Base-by-base conservation (phyloP, 2,329 filamentous ascomycete species). In the Fusarium chlamydosporum region DNA sequence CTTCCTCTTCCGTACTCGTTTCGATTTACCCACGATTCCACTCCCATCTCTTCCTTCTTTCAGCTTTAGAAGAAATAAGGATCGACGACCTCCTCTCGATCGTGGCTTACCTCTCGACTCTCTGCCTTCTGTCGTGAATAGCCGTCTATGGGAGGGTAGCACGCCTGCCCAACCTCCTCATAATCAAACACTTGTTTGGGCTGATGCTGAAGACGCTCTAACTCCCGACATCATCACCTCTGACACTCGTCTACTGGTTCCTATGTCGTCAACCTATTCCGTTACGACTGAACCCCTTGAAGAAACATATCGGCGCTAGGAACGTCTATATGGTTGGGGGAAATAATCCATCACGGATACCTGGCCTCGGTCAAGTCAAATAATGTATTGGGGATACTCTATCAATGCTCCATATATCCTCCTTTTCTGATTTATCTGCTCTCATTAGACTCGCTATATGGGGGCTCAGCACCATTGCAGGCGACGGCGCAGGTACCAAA, bases 1-100 rank as follows among this genome's bases (percentile, higher is more conserved):
- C 18, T 79, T 80, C 37, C 72, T 74, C 41, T 78, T 80, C 70
- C 76, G 76, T 47, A 79, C 77, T n/a, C 72, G 67, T 18, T 61
- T 78, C 63, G 71, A 74, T 56, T 57, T 79, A 18, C 40, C 65
- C 62, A 16, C 47, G 2, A 59, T 72, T 6, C 69, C 75, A 4
- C 69, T 75, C 35, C 57, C 35, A 16, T 55, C 69, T 3, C 31
- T 75, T 1, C 66, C 70, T 6, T 72, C 56, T 18, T 70, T 75
- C 56, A 45, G 54, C 20, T 56, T 56, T 15, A 58, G 48, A 4
- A 70, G 47, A 35, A 65, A 60, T 37, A 68, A 70, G 27, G 34
- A 57, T 13, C 55, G 26, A 13, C 47, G 46, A 3, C 20, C 50
- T 16, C 40, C 53, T 9, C 29, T 51, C 10, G 55, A 61, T 11